Base-by-base conservation (phyloP, 352 stramenopile genomes). In the Peronospora farinosa region DNA sequence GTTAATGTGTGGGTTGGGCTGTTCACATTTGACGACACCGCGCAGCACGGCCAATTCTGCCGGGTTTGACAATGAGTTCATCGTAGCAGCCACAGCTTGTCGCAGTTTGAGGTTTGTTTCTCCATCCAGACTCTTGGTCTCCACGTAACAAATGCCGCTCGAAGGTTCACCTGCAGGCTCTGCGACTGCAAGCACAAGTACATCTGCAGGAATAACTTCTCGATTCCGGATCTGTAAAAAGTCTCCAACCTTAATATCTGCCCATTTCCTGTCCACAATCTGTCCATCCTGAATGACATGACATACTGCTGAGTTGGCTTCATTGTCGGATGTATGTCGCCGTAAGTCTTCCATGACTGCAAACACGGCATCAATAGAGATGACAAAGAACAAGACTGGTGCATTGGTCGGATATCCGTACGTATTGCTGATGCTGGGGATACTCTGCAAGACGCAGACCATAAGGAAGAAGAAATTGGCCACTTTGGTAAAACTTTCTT, bases 391-490 rank as follows among this genome's bases (percentile, higher is more conserved):
- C 12, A 97, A 64, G 47, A 84, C 74, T 1, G 78, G 76, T 12
- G 74, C 74, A 60, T 87, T 87, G n/a, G 78, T 87, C 10, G 81
- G 81, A 44, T 83, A 69, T 19, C 80, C 78, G 55, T 88, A 87
- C 47, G 80, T 89, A 68, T 89, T 89, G 40, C 62, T 78, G 63
- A 92, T 89, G n/a, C 69, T 60, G 11, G 74, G 76, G 63, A 92
- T 88, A 28, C 68, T 82, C 63, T 97, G 87, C 42, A 97, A 61
- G 44, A 91, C 79, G 44, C 78, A 92, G 46, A 97, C 83, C 63
- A 96, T 73, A 36, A 97, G 73, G 51, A 97, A 97, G 63, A 96
- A 97, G 40, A 96, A 84, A 54, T 97, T 97, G 57, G 90, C 89
- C 27, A 96, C 76, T 46, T 96, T 95, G 32, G 64, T 71, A 56